Conservation (phyloP, 352 stramenopile genomes). For the Chrysophaeum taylorii region DNA sequence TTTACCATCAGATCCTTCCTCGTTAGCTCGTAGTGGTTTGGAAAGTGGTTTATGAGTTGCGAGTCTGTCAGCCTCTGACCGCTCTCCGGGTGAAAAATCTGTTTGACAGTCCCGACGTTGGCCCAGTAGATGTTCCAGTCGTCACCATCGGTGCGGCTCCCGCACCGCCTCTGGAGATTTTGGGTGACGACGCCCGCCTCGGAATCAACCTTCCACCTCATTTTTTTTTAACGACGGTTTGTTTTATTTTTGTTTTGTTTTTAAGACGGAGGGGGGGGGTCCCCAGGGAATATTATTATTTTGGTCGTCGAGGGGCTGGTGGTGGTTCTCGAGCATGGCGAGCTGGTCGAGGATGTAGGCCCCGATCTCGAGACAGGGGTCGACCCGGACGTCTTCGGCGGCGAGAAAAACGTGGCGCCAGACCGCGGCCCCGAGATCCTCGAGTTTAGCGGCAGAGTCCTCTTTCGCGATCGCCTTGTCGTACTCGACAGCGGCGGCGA, state of each 20-base stretch:
- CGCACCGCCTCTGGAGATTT: conserved; percentile 38
- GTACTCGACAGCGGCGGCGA: conserved; percentile 82
- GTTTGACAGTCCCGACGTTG: conserved; percentile 67
- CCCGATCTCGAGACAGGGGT: neutral
- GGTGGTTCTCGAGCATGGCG: neutral
- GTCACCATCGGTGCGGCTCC: conserved; percentile 60
- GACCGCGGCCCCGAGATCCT: conserved; percentile 33
- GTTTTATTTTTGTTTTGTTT: neutral
- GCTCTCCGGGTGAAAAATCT: conserved; percentile 35
- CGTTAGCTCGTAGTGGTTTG: conserved; percentile 79
- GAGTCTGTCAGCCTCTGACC: conserved; percentile 42
- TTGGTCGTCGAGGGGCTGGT: no score
- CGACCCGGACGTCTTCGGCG: neutral
- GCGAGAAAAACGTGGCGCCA: conserved; percentile 15
- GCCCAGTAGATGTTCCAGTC: conserved; percentile 88
- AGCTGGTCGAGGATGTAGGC: neutral
- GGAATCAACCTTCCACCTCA: conserved; percentile 23
- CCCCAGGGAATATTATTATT: no score
- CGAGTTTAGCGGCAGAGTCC: conserved; percentile 39
- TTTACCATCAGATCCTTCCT: conserved; percentile 87
- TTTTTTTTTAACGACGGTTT: conserved; percentile 5
- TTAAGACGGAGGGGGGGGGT: no score
- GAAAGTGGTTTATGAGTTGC: conserved; percentile 81
- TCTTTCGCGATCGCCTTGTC: conserved; percentile 60
- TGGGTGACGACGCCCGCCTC: conserved; percentile 15